phyloP scores from a whole-genome alignment of 495 filamentous ascomycete species.

The Penicillium bialowiezense region DNA sequence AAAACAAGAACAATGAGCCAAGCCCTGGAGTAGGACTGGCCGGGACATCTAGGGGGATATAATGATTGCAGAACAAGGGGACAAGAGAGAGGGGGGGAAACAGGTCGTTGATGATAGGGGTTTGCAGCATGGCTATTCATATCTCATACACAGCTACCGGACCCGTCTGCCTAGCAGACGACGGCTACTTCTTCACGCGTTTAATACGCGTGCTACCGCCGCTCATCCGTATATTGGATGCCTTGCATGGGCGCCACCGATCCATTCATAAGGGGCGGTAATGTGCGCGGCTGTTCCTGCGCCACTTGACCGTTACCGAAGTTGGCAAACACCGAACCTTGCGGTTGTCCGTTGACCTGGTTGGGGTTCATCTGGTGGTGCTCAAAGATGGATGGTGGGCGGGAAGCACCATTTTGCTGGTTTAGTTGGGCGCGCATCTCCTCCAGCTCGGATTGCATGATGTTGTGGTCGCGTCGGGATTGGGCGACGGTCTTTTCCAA shows the following conservation, averaged over 20 bases:
- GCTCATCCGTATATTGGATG: conserved; percentile 54
- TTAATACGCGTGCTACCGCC: conserved; percentile 39
- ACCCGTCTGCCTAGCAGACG: not conserved
- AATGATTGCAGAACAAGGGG: conserved; percentile 6
- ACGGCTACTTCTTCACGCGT: not conserved
- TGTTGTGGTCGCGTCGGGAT: conserved; percentile 45
- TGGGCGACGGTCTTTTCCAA: conserved; percentile 34
- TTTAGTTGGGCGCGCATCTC: conserved; percentile 45
- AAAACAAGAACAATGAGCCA: not conserved
- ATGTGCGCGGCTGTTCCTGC: conserved; percentile 47
- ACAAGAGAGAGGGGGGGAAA: conserved; percentile 16
- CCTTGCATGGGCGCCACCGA: conserved; percentile 55
- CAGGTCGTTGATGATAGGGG: conserved; percentile 14
- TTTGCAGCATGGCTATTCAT: conserved; percentile 28
- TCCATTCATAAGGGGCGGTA: conserved; percentile 52
- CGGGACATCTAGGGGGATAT: conserved; percentile 19
- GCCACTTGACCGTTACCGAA: conserved; percentile 33
- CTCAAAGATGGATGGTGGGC: conserved; percentile 37
- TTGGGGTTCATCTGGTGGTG: conserved; percentile 36
- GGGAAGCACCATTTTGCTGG: conserved; percentile 48
- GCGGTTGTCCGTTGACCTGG: conserved; percentile 36
- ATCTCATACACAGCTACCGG: conserved; percentile 21
- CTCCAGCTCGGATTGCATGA: conserved; percentile 51
- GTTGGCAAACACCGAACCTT: conserved; percentile 30
- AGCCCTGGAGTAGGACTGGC: not conserved